Evolutionary conservation across 345 rosid species (phyloP).

Genomic region (Hypericum androsaemum): DNA sequence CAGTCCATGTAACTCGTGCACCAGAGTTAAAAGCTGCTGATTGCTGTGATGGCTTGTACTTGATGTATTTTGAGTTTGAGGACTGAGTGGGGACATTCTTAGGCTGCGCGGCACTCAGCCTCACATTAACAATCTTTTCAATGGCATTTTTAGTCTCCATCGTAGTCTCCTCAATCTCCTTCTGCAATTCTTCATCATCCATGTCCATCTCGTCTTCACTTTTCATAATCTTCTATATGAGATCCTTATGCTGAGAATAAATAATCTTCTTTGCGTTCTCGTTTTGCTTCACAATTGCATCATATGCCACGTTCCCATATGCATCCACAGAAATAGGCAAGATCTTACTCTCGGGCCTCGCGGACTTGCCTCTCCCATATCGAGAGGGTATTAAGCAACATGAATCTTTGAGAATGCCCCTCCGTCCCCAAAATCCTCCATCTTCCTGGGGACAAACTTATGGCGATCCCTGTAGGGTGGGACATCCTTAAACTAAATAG

Average conservation of each 20-base stretch:
- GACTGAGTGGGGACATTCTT: conserved; percentile 79
- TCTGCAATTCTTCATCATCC: conserved; percentile 51
- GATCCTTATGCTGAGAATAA: conserved; percentile 73
- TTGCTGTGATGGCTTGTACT: conserved; percentile 86
- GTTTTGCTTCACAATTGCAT: conserved; percentile 70
- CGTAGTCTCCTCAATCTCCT: conserved; percentile 57
- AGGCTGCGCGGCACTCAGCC: conserved; percentile 91
- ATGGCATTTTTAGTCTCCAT: conserved; percentile 66
- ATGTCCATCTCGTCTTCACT: conserved; percentile 31
- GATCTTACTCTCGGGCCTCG: conserved; percentile 67
- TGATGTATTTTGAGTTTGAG: conserved; percentile 61
- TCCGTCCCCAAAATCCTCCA: conserved; percentile 95
- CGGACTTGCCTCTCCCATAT: conserved; percentile 61
- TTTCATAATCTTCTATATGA: conserved; percentile 61
- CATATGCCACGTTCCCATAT: conserved; percentile 77
- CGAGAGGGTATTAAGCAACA: conserved; percentile 82
- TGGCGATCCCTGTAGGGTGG: conserved; percentile 65
- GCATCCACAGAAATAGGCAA: conserved; percentile 81
- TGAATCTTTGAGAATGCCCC: conserved; percentile 97
- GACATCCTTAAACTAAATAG: conserved; percentile 36
- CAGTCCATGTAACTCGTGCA: no score
- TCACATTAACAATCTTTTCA: conserved; percentile 82
- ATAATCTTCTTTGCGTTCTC: conserved; percentile 69
- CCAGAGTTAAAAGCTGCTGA: conserved; percentile 84
- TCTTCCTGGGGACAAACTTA: conserved; percentile 67